Evolutionary conservation across 805 yeast genomes (phyloP).

Genomic region (Saturnispora gosingensis): DNA sequence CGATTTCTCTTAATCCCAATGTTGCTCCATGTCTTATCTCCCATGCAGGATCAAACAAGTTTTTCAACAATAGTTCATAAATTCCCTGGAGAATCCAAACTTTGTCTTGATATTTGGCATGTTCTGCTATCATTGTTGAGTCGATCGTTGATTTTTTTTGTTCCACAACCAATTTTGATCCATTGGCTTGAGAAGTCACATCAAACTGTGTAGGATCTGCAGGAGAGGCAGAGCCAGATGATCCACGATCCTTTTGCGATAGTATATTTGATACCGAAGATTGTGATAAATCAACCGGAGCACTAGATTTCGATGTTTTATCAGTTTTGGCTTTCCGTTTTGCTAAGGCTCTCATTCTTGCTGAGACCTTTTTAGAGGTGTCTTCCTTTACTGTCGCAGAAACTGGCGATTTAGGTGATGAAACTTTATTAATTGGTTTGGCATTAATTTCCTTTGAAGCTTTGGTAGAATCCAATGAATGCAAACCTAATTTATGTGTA

Average conservation of each 20-base stretch:
- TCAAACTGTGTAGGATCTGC: slow-evolving; percentile 19
- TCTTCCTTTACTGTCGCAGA: not conserved
- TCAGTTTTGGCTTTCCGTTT: slow-evolving; percentile 78
- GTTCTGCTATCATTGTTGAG: slow-evolving; percentile 24
- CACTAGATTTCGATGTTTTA: slow-evolving; percentile 31
- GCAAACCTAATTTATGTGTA: slow-evolving; percentile 25
- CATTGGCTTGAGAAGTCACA: slow-evolving; percentile 71
- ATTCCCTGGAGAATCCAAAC: slow-evolving; percentile 96
- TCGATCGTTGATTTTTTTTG: slow-evolving; percentile 46
- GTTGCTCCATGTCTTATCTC: slow-evolving; percentile 95
- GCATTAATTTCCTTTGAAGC: not conserved
- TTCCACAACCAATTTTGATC: slow-evolving; percentile 77
- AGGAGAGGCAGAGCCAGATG: slow-evolving; percentile 43
- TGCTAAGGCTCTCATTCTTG: slow-evolving; percentile 91
- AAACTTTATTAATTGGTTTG: not conserved
- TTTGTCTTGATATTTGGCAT: slow-evolving; percentile 49
- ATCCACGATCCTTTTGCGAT: slow-evolving; percentile 47
- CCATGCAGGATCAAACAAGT: slow-evolving; percentile 81
- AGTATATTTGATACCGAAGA: slow-evolving; percentile 51
- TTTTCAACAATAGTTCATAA: slow-evolving; percentile 69
- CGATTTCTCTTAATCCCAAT: slow-evolving; percentile 79
- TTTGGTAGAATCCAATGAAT: slow-evolving; percentile 1
- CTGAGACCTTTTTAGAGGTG: slow-evolving; percentile 34
- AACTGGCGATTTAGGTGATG: not conserved
- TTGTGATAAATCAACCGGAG: slow-evolving; percentile 60